A percentile compares a stretch with the other conserved stretches of the same genome.
Evolutionary conservation across 1,284 basidiomycete species (phyloP).

Genomic region (Marasmius sp.): DNA sequence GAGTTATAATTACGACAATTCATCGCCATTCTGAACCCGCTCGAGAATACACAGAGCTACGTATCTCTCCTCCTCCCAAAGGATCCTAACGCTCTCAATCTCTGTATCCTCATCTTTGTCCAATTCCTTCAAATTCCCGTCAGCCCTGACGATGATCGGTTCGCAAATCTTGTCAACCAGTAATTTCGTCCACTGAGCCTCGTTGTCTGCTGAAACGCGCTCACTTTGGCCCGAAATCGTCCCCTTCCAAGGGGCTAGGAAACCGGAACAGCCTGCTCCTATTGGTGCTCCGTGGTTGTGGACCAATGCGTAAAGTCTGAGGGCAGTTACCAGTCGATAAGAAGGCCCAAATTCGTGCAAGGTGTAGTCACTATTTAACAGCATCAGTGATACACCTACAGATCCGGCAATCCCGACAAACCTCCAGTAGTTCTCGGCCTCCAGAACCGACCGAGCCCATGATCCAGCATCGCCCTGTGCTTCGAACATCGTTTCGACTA

Average conservation of each 20-base stretch:
- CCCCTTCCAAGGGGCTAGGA: slow-evolving; percentile 53
- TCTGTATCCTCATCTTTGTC: slow-evolving; percentile 16
- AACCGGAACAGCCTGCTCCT: slow-evolving; percentile 24
- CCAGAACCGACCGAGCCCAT: slow-evolving; percentile 51
- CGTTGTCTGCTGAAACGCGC: slow-evolving; percentile 38
- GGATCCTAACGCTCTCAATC: slow-evolving; percentile 34
- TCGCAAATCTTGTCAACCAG: slow-evolving; percentile 33
- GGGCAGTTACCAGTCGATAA: slow-evolving; percentile 68
- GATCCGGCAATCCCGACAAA: slow-evolving; percentile 30
- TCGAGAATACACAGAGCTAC: slow-evolving; percentile 51
- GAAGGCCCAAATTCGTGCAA: slow-evolving; percentile 73
- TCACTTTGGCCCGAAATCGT: slow-evolving; percentile 48
- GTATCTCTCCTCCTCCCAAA: slow-evolving; percentile 49
- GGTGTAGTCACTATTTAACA: slow-evolving; percentile 66
- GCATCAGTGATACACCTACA: neutral
- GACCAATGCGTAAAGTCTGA: slow-evolving; percentile 61
- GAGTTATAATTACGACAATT: slow-evolving; percentile 13
- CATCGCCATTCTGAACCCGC: slow-evolving; percentile 38
- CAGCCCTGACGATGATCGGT: slow-evolving; percentile 19
- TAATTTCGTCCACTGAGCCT: slow-evolving; percentile 35
- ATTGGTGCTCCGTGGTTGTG: slow-evolving; percentile 14
- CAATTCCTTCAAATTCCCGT: slow-evolving; percentile 15
- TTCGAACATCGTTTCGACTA: slow-evolving; percentile 51
- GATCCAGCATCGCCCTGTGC: slow-evolving; percentile 35
- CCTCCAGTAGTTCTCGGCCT: slow-evolving; percentile 75